Conservation (phyloP, 371 early-diverging fungal species). For the Dentiscutata heterogama region DNA sequence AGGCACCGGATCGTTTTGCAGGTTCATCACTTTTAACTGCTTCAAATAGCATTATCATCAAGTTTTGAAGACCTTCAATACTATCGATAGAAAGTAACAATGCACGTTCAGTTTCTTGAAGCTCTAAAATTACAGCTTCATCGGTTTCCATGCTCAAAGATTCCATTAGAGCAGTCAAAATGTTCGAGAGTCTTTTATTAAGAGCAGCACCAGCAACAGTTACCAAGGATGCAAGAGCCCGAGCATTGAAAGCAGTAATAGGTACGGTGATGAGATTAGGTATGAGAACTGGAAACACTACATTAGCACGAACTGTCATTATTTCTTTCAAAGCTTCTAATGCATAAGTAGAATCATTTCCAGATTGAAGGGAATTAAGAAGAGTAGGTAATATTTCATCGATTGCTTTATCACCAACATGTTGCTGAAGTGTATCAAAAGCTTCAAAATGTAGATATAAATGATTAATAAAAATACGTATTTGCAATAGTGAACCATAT, state of each 20-base stretch:
- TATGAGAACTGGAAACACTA: conserved; percentile 96
- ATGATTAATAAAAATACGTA: neutral
- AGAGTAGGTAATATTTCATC: conserved; percentile 92
- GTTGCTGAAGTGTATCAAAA: conserved; percentile 92
- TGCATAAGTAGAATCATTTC: conserved; percentile 79
- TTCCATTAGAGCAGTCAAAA: conserved; percentile 85
- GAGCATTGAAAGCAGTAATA: conserved; percentile 92
- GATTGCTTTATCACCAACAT: conserved; percentile 90
- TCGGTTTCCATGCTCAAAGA: conserved; percentile 71
- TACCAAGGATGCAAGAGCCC: conserved; percentile 88
- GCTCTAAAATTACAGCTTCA: conserved; percentile 73
- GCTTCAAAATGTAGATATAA: conserved; percentile 58
- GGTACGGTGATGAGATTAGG: conserved; percentile 92
- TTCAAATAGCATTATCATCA: conserved; percentile 79
- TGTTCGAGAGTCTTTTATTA: conserved; percentile 81
- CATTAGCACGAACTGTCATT: conserved; percentile 94
- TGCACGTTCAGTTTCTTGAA: conserved; percentile 73
- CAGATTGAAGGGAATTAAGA: conserved; percentile 81
- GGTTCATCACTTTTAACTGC: conserved; percentile 67
- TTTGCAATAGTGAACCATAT: too few species aligned
- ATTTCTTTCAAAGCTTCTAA: conserved; percentile 96
- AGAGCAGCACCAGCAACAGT: conserved; percentile 92
- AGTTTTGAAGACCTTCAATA: conserved; percentile 77
- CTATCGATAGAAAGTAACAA: conserved; percentile 78
- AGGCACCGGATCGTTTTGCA: conserved; percentile 65